Conservation (phyloP, 306 rosid species). For the Cucurbita argyrosperma region DNA sequence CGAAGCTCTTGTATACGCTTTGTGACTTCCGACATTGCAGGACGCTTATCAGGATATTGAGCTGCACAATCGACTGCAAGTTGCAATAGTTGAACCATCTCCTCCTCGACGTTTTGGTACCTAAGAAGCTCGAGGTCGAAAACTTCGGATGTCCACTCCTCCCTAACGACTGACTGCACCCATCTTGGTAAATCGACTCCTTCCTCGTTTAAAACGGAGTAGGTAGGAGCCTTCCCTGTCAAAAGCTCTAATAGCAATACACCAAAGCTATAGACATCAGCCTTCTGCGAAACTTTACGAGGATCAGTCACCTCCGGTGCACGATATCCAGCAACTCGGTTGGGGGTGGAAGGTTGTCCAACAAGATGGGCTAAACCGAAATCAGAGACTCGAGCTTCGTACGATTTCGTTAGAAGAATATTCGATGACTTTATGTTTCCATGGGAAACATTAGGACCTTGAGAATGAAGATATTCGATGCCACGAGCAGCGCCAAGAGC, state of each 20-base stretch:
- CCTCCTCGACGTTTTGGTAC: conserved; percentile 34
- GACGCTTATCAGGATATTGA: conserved; percentile 37
- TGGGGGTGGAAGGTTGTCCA: conserved; percentile 33
- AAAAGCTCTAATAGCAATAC: conserved; percentile 36
- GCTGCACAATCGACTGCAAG: conserved; percentile 40
- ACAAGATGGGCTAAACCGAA: conserved; percentile 39
- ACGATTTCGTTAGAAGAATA: conserved; percentile 30
- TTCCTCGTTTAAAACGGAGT: conserved; percentile 32
- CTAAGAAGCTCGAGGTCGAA: conserved; percentile 38
- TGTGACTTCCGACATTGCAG: conserved; percentile 23
- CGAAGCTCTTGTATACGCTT: conserved; percentile 32
- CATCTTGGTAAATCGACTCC: conserved; percentile 43
- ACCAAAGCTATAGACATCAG: conserved; percentile 40
- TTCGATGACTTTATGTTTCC: conserved; percentile 42
- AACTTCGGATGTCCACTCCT: conserved; percentile 42
- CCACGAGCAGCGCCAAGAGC: conserved; percentile 38
- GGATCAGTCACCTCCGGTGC: conserved; percentile 49
- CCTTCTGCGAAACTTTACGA: conserved; percentile 38
- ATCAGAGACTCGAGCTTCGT: conserved; percentile 35
- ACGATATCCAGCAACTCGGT: conserved; percentile 31
- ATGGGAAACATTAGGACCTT: conserved; percentile 27
- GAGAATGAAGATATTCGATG: conserved; percentile 30
- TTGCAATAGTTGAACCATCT: conserved; percentile 42
- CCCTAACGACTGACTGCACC: conserved; percentile 39
- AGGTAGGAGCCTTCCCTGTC: conserved; percentile 39